Evolutionary conservation across 768 basidiomycete species (phyloP).

Genomic region (Pulveroboletus sp.): DNA sequence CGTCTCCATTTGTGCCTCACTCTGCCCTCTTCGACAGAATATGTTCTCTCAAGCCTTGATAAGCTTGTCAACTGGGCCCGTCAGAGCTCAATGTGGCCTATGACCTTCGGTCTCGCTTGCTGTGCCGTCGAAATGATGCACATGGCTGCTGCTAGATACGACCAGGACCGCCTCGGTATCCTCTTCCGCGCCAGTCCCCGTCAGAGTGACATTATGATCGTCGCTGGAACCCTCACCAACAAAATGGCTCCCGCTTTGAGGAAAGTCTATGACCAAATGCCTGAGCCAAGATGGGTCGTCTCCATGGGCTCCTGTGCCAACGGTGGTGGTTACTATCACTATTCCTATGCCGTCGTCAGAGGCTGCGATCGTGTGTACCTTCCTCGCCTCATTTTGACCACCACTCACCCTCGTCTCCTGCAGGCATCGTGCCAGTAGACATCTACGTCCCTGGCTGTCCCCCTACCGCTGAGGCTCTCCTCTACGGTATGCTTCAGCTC

Average conservation of each 20-base stretch:
- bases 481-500: slow-evolving; percentile 95
- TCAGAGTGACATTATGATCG: slow-evolving; percentile 98
- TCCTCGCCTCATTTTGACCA: background rate
- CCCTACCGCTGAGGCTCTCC: slow-evolving; percentile 91
- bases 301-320: slow-evolving; percentile 99
- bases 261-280: slow-evolving; percentile 98
- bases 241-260: slow-evolving; percentile 99
- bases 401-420: slow-evolving; percentile 5
- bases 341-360: slow-evolving; percentile 97
- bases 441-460: slow-evolving; percentile 97
- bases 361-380: slow-evolving; percentile 84
- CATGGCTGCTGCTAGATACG: slow-evolving; percentile 98
- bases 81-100: slow-evolving; percentile 99
- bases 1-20: slow-evolving; percentile 1
- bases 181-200: slow-evolving; percentile 99
- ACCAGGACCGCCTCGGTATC: slow-evolving; percentile 95
- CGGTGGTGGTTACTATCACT: slow-evolving; percentile 96
- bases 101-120: slow-evolving; percentile 98
- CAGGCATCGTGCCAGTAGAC: slow-evolving; percentile 95
- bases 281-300: slow-evolving; percentile 99
- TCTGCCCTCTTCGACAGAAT: slow-evolving; percentile 50
- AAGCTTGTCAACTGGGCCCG: slow-evolving; percentile 97
- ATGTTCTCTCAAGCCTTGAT: slow-evolving; percentile 93
- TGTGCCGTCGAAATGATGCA: slow-evolving; percentile 99
- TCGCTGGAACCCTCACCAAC: slow-evolving; percentile 97